These are phyloP conservation scores for Naegleria lovaniensis DNA, from an alignment of 208 protist species.

Conservation along the genomic window DNA sequence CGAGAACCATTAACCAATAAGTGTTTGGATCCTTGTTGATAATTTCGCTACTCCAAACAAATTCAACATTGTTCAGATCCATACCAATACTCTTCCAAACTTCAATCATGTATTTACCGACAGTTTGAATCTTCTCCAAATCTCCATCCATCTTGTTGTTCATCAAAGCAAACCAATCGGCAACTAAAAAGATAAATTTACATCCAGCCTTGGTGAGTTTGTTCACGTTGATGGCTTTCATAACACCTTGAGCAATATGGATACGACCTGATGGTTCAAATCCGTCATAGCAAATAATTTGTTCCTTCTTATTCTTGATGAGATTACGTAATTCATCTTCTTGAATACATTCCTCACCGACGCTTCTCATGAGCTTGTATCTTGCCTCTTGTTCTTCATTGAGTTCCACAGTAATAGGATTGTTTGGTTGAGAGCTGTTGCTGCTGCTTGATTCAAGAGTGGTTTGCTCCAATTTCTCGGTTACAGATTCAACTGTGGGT, in stretches of 20 bases:
- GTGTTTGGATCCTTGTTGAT: constrained; percentile 82
- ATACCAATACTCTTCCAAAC: constrained; percentile 98
- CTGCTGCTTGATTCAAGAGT: neutral
- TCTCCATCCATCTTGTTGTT: constrained; percentile 99
- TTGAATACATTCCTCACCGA: constrained; percentile 92
- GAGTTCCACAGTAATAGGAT: neutral
- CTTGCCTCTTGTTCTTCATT: neutral
- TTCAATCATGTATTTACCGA: constrained; percentile 94
- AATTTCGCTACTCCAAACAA: constrained; percentile 92
- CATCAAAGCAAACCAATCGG: constrained; percentile 99
- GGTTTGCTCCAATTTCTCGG: neutral
- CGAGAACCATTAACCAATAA: constrained; percentile 95
- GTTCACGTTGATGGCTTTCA: constrained; percentile 99
- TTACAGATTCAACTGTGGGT: neutral
- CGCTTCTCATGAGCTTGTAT: constrained; percentile 68
- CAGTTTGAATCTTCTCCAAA: constrained; percentile 89
- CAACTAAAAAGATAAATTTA: constrained; percentile 97
- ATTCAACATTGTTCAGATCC: constrained; percentile 90
- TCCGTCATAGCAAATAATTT: constrained; percentile 93
- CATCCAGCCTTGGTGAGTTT: constrained; percentile 89
- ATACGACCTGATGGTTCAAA: constrained; percentile 98
- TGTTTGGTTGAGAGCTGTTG: neutral
- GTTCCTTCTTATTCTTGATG: constrained; percentile 75
- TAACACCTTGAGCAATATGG: constrained; percentile 98
- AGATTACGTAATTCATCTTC: constrained; percentile 75